Evolutionary conservation across 73 alveolate genomes (phyloP).

Genomic region (Uronychia binucleata): DNA sequence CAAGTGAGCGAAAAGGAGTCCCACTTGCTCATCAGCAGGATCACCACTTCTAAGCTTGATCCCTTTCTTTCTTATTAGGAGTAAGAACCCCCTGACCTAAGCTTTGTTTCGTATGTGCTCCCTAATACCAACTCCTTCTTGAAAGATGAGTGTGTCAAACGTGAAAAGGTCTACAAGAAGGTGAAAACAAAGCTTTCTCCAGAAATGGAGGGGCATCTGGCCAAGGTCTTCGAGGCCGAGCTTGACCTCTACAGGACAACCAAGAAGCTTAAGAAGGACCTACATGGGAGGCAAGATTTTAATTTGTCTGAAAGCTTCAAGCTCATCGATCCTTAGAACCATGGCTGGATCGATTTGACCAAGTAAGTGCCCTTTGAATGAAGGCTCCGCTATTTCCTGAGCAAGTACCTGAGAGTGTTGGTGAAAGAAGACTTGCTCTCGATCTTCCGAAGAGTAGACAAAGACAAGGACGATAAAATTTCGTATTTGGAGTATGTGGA

Average conservation of each 20-base stretch:
- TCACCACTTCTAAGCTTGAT: neutral
- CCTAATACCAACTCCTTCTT: neutral
- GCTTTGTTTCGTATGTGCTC: neutral
- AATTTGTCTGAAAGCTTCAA: neutral
- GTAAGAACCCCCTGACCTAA: neutral
- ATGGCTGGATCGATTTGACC: neutral
- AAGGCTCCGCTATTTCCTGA: neutral
- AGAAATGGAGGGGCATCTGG: neutral
- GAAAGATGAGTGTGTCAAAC: neutral
- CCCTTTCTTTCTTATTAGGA: neutral
- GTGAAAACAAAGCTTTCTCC: neutral
- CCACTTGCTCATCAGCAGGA: neutral
- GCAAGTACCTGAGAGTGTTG: neutral
- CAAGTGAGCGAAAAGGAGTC: neutral
- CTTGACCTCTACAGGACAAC: neutral
- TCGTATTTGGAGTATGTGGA: neutral
- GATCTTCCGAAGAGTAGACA: neutral
- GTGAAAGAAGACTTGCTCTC: neutral
- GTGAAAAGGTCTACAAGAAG: neutral
- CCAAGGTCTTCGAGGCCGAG: neutral
- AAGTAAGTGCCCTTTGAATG: neutral
- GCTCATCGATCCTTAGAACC: neutral
- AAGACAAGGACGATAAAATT: neutral
- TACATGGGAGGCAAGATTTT: neutral
- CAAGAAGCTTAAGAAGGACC: neutral